These are phyloP conservation scores for Aspergillus cejpii DNA, from an alignment of 2,329 filamentous ascomycete genomes.

Conservation along the genomic window DNA sequence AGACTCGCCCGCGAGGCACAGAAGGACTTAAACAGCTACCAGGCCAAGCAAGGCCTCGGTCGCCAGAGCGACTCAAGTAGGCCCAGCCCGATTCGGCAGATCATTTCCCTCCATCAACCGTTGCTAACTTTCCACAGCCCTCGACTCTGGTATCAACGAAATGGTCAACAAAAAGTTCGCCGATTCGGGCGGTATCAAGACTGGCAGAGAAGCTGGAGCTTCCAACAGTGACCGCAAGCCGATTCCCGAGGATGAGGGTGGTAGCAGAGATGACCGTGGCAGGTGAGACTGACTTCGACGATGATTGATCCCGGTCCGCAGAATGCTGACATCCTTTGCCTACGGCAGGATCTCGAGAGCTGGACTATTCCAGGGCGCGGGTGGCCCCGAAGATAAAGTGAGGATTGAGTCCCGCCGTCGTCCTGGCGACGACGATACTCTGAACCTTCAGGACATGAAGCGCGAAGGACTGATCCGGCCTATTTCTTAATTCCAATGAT, in stretches of 20 bases:
- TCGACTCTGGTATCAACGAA: constrained; percentile 40
- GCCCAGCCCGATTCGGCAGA: constrained; percentile 3
- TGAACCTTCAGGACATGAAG: constrained; percentile 23
- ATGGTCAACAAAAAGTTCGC: constrained; percentile 36
- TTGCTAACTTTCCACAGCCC: constrained; percentile 17
- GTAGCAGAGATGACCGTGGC: constrained; percentile 33
- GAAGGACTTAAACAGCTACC: constrained; percentile 37
- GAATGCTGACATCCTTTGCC: too few species aligned
- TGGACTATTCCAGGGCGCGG: constrained; percentile 31
- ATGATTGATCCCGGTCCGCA: constrained; percentile 1
- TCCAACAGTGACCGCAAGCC: constrained; percentile 36
- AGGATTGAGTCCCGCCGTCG: constrained; percentile 23
- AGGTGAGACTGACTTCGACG: constrained; percentile 22
- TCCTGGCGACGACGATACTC: constrained; percentile 25
- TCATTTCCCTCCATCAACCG: background rate
- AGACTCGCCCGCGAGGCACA: constrained; percentile 31
- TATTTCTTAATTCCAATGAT: background rate
- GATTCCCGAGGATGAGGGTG: constrained; percentile 40
- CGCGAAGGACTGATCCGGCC: constrained; percentile 6
- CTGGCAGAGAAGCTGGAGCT: constrained; percentile 30
- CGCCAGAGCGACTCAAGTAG: constrained; percentile 38
- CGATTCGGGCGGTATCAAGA: constrained; percentile 30
- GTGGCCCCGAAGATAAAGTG: constrained; percentile 34
- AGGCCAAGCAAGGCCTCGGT: constrained; percentile 37
- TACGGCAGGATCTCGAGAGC: constrained; percentile 30